Base-by-base conservation (phyloP, 2,329 filamentous ascomycete genomes). In the Microsporum ferrugineum region DNA sequence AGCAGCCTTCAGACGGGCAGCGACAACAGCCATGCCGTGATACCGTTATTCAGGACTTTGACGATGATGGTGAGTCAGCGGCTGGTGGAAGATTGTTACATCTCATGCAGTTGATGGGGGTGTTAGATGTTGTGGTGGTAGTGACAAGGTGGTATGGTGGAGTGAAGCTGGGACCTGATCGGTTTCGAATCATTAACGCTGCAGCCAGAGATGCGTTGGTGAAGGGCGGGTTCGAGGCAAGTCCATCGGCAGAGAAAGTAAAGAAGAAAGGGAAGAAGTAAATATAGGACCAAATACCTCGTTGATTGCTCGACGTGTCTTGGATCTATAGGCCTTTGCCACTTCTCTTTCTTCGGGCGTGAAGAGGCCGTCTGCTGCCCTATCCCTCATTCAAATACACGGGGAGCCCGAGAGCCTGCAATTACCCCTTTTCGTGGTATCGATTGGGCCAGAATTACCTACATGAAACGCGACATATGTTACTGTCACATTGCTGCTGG, bases 101-200 rank as follows among this genome's bases (percentile, higher is more conserved):
- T 76, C 78, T 99, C 34, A 87, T 99, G 85, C 91, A 96, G 77
- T 76, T 96, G 63, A 96, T 96, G 89, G 89, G 91, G 69, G 80
- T 95, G 8, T 96, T 91, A 91, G 84, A 95, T 73, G 87, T 88
- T 14, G 87, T 97, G 78, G 90, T 99, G 0, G 87, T 99, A 2
- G 92, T 99, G 33, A 91, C 89, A 43, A 79, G 94, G 64, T 99
- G 94, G 94, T 99, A 95, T 73, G 94, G 94, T 2, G 94, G 94
- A 1, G 83, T 95, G 62, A 87, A 91, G 68, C 76, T 99, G 53
- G 94, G 94, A 0, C 91, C 92, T 57, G 87, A 91, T 72, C 80
- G 94, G 65, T 99, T 99, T 71, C 84, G 90, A 10, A 79, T 96
- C 60, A 97, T 99, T 71, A 96, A 96, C 71, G 82, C 83, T 60